These are phyloP conservation scores for Aspergillus sp. DNA, from an alignment of 2,329 filamentous ascomycete species.

Conservation along the genomic window DNA sequence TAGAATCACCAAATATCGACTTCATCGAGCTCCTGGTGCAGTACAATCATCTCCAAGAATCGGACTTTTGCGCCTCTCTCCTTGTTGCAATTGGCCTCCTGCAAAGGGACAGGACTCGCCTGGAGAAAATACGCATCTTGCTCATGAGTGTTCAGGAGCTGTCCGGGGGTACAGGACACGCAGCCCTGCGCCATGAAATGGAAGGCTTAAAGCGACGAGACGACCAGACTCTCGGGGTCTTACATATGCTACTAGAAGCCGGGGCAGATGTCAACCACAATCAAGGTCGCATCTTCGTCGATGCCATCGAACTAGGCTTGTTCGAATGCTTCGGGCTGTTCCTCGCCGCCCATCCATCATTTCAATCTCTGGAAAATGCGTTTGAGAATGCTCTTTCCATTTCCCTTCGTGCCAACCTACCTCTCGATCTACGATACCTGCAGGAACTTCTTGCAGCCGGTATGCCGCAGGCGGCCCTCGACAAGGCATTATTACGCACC, in stretches of 20 bases:
- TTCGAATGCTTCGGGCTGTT: constrained; percentile 10
- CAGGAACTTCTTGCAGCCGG: neutral
- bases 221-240: constrained; percentile 1
- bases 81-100: constrained; percentile 3
- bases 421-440: constrained; percentile 1
- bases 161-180: neutral
- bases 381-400: constrained; percentile 7
- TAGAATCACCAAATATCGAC: neutral
- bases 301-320: constrained; percentile 5
- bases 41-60: constrained; percentile 4
- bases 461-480: neutral
- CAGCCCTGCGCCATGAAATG: constrained; percentile 9
- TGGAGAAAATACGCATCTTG: constrained; percentile 10
- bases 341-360: neutral
- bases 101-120: neutral
- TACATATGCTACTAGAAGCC: constrained; percentile 6
- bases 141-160: constrained; percentile 2
- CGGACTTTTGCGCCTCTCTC: constrained; percentile 9
- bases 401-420: neutral
- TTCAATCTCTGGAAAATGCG: neutral
- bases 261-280: constrained; percentile 7
- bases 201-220: constrained; percentile 3
- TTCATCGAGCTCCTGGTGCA: constrained; percentile 6
- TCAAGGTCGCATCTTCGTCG: constrained; percentile 1
- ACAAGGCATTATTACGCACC: constrained; percentile 3